Percentiles rank a stretch among this genome's conserved stretches.
These are phyloP conservation scores for Arabis hirsuta DNA, from an alignment of 345 rosid genomes.

Conservation along the genomic window DNA sequence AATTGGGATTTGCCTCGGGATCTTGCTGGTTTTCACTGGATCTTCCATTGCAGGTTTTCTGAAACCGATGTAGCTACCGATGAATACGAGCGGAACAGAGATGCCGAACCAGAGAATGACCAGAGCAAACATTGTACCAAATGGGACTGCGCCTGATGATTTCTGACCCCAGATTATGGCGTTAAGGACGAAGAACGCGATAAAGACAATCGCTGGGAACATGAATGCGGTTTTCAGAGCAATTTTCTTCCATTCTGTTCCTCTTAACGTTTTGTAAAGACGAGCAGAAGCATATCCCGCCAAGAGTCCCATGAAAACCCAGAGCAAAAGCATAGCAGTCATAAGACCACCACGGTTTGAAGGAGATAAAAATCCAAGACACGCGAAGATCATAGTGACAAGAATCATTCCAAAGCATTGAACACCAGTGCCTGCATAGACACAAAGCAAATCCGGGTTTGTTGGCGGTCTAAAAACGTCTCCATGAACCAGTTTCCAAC, in stretches of 20 bases:
- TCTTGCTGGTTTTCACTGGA: conserved; percentile 89
- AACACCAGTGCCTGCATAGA: conserved; percentile 88
- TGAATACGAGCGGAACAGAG: conserved; percentile 83
- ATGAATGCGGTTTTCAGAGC: conserved; percentile 72
- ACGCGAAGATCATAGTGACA: conserved; percentile 88
- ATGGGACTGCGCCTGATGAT: conserved; percentile 95
- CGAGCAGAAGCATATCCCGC: conserved; percentile 85
- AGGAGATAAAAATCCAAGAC: conserved; percentile 89
- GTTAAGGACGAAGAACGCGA: conserved; percentile 75
- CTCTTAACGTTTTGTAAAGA: conserved; percentile 79
- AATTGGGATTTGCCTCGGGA: conserved; percentile 82
- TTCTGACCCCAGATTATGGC: conserved; percentile 93
- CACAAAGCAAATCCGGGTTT: conserved; percentile 76
- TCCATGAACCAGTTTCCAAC: conserved; percentile 95
- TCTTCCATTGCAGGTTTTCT: conserved; percentile 73
- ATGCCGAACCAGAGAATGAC: conserved; percentile 91
- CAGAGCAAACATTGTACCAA: conserved; percentile 90
- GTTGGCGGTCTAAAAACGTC: conserved; percentile 89
- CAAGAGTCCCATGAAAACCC: conserved; percentile 93
- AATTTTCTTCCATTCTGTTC: conserved; percentile 86
- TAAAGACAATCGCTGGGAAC: conserved; percentile 73
- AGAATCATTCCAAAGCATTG: conserved; percentile 90
- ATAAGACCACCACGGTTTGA: conserved; percentile 91
- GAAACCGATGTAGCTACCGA: conserved; percentile 76
- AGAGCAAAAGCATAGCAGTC: conserved; percentile 87